These are phyloP conservation scores for Euphorbia peplus DNA, from an alignment of 345 rosid genomes.

Conservation along the genomic window DNA sequence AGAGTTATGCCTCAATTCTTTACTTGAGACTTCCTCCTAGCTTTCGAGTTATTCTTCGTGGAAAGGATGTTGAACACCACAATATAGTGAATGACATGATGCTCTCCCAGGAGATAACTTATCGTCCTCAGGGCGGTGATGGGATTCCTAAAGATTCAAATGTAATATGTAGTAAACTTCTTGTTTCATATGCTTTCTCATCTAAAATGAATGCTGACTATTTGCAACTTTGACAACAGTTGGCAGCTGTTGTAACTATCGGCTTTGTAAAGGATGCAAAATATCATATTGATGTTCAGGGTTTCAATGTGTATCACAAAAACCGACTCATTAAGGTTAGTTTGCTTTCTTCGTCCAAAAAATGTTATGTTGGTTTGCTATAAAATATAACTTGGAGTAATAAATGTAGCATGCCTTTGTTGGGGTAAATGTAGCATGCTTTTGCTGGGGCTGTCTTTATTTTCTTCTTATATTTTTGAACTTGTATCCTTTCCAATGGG, in stretches of 20 bases:
- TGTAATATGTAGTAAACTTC: conserved; percentile 36
- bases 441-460: neutral
- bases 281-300: conserved; percentile 86
- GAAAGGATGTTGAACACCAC: conserved; percentile 88
- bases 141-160: conserved; percentile 44
- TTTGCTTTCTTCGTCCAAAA: neutral
- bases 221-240: conserved; percentile 41
- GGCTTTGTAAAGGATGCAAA: conserved; percentile 97
- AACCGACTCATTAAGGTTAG: conserved; percentile 90
- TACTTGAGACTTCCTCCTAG: conserved; percentile 81
- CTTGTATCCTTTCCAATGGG: neutral
- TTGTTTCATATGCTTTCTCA: neutral
- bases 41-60: conserved; percentile 87
- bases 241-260: conserved; percentile 68
- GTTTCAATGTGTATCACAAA: conserved; percentile 92
- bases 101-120: conserved; percentile 69
- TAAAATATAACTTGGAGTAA: neutral
- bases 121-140: conserved; percentile 67
- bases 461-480: neutral
- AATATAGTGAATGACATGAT: conserved; percentile 97
- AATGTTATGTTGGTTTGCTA: neutral
- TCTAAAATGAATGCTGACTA: conserved; percentile 20
- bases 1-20: conserved; percentile 94
- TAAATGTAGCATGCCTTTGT: neutral
- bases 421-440: neutral